Evolutionary conservation across 305 asterid species (phyloP), one percentile per base, ranked within the genome.

Genomic region (Fraxinus baroniana): DNA sequence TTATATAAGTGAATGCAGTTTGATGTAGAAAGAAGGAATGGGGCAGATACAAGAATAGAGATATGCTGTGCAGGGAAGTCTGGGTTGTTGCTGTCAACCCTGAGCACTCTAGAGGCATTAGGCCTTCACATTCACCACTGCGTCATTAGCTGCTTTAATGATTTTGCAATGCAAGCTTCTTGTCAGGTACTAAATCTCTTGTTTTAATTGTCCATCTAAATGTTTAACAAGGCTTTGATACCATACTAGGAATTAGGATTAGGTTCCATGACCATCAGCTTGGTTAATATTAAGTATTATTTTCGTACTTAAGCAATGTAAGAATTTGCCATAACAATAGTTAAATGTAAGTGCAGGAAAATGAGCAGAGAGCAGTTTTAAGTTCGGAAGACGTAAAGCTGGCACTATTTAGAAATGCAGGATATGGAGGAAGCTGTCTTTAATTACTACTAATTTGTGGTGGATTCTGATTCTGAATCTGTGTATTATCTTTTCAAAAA

Each of bases 51-150:
- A 1, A 71, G 89, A 85, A 84, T 93, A 8, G 94, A 90, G 85
- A 90, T 92, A 0, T 81, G 91, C 22, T 93, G 97, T 74, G 93
- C 81, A 0, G 89, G 86, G 17, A 93, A 91, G 84, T 85, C 91
- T 0, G 95, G 95, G 1, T 83, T 93, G 74, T 46, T 93, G 86
- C 74, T 90, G 30, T 92, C 97, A 64, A 93, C 94, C 5, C 86
- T 89, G 88, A 90, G 88, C 6, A 91, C 94, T 26, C 74, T 92
- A 7, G 97, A 93, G 74, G 94, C 91, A 46, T 81, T 90, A 24
- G 95, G 97, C 77, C 89, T 92, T 0, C 92, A 93, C 73, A 88
- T 93, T 82, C 88, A 92, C 4, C 97, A 93, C 20, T 91, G 94
- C 83, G 97, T 88, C 24, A 82, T 93, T 8, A 93, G 97, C 81